phyloP scores from a whole-genome alignment of 176 grass and related monocot genomes.

The Cymbopogon citratus region DNA sequence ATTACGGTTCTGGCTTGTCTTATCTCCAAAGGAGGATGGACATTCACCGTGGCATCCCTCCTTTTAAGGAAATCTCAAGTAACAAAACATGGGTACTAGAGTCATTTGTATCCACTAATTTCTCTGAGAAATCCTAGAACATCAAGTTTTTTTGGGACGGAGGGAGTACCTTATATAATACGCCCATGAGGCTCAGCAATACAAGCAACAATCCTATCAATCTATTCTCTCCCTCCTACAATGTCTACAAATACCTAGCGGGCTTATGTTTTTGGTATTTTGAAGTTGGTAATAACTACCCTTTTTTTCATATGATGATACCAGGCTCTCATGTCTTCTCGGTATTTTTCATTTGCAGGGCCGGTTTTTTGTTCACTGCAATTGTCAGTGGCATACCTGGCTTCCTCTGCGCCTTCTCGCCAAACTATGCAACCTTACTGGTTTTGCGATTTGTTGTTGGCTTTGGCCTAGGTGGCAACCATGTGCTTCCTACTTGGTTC shows the following conservation, averaged over 20 bases:
- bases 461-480: slow-evolving; percentile 48
- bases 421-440: slow-evolving; percentile 52
- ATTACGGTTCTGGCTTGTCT: too few species aligned
- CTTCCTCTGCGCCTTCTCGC: slow-evolving; percentile 57
- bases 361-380: slow-evolving; percentile 62
- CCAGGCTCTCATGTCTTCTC: background rate
- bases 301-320: background rate
- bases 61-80: background rate
- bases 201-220: background rate
- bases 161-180: background rate
- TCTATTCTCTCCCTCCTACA: background rate
- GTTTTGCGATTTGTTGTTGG: slow-evolving; percentile 53
- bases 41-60: background rate
- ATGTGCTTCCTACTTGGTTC: slow-evolving; percentile 73
- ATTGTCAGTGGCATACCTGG: slow-evolving; percentile 48
- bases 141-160: background rate
- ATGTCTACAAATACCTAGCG: too few species aligned
- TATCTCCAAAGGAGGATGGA: too few species aligned
- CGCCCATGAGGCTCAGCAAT: background rate
- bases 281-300: too few species aligned
- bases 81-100: background rate
- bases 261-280: too few species aligned
- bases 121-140: background rate
- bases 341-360: slow-evolving; percentile 12
- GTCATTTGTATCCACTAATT: background rate